phyloP scores from a whole-genome alignment of 176 grass and related monocot species.

The Avena eriantha region DNA sequence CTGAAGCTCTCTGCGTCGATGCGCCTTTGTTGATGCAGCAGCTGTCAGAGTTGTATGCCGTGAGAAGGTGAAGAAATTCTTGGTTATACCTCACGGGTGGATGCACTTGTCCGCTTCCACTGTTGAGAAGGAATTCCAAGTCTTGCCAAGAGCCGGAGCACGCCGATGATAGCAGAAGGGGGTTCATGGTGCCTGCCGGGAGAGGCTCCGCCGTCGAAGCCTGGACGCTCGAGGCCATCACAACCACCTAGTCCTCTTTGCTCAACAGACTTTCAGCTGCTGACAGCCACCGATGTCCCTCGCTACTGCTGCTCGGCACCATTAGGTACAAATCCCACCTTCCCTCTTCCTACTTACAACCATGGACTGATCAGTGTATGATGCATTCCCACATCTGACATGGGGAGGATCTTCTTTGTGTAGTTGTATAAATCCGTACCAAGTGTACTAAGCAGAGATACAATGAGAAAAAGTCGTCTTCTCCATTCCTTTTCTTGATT shows the following conservation, averaged over 20 bases:
- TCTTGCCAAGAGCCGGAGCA: neutral
- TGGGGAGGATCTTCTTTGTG: neutral
- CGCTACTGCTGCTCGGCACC: neutral
- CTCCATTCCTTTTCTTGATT: neutral
- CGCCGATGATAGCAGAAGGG: neutral
- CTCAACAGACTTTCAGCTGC: neutral
- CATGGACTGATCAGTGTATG: slow-evolving; percentile 1
- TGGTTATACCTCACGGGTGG: neutral
- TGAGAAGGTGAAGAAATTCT: neutral
- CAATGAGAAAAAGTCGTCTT: neutral
- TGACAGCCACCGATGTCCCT: neutral
- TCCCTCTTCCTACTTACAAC: neutral
- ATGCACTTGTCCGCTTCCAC: neutral
- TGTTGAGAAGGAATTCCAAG: neutral
- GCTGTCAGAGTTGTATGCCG: neutral
- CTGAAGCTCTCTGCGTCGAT: too few species aligned
- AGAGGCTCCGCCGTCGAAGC: neutral
- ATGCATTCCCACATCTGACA: neutral
- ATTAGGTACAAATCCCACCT: neutral
- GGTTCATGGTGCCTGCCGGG: neutral
- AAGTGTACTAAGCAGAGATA: neutral
- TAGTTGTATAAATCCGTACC: neutral
- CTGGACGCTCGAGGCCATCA: too few species aligned
- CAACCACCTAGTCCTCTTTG: neutral
- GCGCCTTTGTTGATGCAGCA: neutral